Percentiles rank a stretch among this genome's conserved stretches.
These are phyloP conservation scores for Chrysanthemum makinoi DNA, from an alignment of 129 eudicot genomes.

Conservation along the genomic window DNA sequence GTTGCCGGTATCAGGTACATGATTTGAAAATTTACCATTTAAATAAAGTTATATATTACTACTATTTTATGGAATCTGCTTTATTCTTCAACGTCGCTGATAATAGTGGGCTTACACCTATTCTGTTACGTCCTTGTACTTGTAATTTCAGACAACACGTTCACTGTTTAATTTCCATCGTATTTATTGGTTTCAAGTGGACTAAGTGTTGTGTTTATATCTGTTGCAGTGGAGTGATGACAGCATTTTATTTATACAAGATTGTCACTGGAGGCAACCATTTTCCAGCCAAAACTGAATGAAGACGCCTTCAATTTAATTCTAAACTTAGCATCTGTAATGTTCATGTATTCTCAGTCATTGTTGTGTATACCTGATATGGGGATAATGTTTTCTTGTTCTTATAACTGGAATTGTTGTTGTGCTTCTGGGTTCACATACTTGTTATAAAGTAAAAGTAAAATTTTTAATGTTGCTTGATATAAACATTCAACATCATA, in stretches of 20 bases:
- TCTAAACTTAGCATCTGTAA: constrained; percentile 14
- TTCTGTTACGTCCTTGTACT: background rate
- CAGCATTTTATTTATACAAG: constrained; percentile 77
- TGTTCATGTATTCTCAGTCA: constrained; percentile 17
- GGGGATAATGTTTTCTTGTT: background rate
- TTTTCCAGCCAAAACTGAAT: constrained; percentile 61
- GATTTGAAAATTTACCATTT: background rate
- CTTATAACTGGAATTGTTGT: background rate
- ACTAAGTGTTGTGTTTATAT: constrained; percentile 4
- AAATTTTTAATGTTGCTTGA: background rate
- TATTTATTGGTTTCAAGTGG: constrained; percentile 14
- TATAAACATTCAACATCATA: background rate
- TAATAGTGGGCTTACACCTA: background rate
- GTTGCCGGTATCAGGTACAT: constrained; percentile 83
- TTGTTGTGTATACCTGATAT: constrained; percentile 24
- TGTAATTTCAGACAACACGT: background rate
- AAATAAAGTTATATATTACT: background rate
- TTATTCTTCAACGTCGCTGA: background rate
- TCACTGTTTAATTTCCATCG: background rate
- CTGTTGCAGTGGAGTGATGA: constrained; percentile 64
- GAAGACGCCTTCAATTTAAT: constrained; percentile 11
- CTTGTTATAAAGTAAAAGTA: background rate
- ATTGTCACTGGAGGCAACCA: constrained; percentile 81
- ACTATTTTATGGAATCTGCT: background rate
- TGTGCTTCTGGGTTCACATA: constrained; percentile 18